Evolutionary conservation across 345 rosid species (phyloP).

Genomic region (Crucihimalaya himalaica): DNA sequence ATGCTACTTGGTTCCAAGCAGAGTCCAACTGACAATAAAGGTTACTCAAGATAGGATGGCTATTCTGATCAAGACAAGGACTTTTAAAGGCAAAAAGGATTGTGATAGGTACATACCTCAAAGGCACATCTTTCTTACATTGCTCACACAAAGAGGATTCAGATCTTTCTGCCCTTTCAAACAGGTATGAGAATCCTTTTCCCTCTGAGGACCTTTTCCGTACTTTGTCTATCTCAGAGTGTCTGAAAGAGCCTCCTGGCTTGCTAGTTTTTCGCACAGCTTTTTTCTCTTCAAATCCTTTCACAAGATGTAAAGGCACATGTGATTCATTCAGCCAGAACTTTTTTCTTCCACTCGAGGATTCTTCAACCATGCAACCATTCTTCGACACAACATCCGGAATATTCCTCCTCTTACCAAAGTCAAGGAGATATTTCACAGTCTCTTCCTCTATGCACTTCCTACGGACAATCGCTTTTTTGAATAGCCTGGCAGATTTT

Average conservation of each 20-base stretch:
- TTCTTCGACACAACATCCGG: slow-evolving; percentile 71
- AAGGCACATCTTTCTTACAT: slow-evolving; percentile 71
- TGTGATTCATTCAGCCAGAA: slow-evolving; percentile 80
- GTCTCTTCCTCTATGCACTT: slow-evolving; percentile 60
- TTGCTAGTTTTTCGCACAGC: slow-evolving; percentile 59
- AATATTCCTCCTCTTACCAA: slow-evolving; percentile 89
- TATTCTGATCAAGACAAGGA: slow-evolving; percentile 19
- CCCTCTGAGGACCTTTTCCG: slow-evolving; percentile 46
- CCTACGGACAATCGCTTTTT: slow-evolving; percentile 82
- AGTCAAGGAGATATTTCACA: slow-evolving; percentile 90
- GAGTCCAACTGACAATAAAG: slow-evolving; percentile 13
- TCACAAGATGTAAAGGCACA: slow-evolving; percentile 92
- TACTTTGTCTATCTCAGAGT: slow-evolving; percentile 40
- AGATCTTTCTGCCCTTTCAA: slow-evolving; percentile 72
- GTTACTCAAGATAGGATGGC: slow-evolving; percentile 11
- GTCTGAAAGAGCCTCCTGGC: slow-evolving; percentile 46
- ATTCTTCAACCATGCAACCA: slow-evolving; percentile 74
- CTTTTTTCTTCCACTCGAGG: slow-evolving; percentile 85
- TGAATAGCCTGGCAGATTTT: slow-evolving; percentile 78
- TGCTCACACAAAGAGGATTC: slow-evolving; percentile 74
- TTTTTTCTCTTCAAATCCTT: slow-evolving; percentile 90
- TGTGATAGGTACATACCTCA: slow-evolving; percentile 53
- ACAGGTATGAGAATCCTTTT: slow-evolving; percentile 77
- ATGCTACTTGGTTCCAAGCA: slow-evolving; percentile 18
- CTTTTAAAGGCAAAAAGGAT: slow-evolving; percentile 16